These are phyloP conservation scores for Peronospora belbahrii DNA, from an alignment of 352 stramenopile genomes.

Conservation along the genomic window DNA sequence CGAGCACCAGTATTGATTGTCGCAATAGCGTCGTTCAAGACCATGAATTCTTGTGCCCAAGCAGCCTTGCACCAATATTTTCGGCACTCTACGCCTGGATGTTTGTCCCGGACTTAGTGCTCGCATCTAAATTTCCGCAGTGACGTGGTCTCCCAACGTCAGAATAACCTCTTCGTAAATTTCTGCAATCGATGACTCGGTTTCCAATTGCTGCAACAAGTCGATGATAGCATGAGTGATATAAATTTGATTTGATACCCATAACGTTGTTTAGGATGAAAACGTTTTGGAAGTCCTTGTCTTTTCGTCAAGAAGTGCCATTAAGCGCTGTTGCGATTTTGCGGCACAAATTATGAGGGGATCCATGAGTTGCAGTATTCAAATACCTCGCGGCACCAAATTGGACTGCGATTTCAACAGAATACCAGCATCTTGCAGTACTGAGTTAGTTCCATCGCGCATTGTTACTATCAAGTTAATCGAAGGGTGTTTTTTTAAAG, in stretches of 20 bases:
- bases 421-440: conserved; percentile 5
- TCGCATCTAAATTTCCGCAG: conserved; percentile 8
- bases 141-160: conserved; percentile 16
- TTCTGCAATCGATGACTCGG: conserved; percentile 20
- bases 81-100: conserved; percentile 19
- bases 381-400: conserved; percentile 5
- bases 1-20: conserved; percentile 40
- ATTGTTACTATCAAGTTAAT: conserved; percentile 32
- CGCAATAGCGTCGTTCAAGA: conserved; percentile 24
- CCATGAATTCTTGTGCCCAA: conserved; percentile 25
- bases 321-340: conserved; percentile 5
- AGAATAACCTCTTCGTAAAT: conserved; percentile 25
- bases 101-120: conserved; percentile 6
- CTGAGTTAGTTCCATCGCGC: conserved; percentile 8
- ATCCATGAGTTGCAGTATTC: conserved; percentile 18
- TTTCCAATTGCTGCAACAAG: conserved; percentile 18
- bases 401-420: not conserved
- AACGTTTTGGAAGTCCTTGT: conserved; percentile 1
- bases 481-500: conserved; percentile 13
- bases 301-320: conserved; percentile 14
- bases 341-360: conserved; percentile 10
- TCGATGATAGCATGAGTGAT: conserved; percentile 21
- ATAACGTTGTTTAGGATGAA: conserved; percentile 18
- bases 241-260: conserved; percentile 35
- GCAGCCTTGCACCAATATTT: conserved; percentile 29